phyloP scores from a whole-genome alignment of 305 asterid species.

The Solanum hybrid region DNA sequence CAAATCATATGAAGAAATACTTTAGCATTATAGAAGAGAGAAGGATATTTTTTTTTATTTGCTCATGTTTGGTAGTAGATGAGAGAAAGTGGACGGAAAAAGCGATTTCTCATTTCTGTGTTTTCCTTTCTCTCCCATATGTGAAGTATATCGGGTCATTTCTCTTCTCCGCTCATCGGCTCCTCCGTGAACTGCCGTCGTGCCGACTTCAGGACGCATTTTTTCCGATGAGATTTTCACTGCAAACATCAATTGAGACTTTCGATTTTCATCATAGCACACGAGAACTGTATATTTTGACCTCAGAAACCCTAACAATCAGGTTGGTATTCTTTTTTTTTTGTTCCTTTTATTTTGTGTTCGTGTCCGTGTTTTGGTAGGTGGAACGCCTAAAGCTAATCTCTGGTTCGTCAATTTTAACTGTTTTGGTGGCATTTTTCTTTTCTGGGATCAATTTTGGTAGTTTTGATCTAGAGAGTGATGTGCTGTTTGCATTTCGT shows the following conservation, averaged over 20 bases:
- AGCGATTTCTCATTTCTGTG: not conserved
- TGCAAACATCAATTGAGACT: not conserved
- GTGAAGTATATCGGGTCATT: not conserved
- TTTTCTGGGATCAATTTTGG: not conserved
- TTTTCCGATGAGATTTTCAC: not conserved
- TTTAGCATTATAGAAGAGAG: not conserved
- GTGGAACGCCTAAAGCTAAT: not conserved
- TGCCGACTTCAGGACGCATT: not conserved
- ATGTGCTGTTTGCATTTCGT: not conserved
- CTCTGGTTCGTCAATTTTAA: not conserved
- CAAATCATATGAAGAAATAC: not conserved
- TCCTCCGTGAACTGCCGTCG: not conserved
- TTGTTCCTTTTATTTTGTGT: not conserved
- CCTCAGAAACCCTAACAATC: conserved; percentile 5
- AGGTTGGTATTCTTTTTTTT: not conserved
- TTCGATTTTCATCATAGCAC: not conserved
- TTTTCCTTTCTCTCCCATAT: not conserved
- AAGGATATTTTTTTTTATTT: not conserved
- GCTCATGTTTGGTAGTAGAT: conserved; percentile 9
- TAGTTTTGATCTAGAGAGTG: not conserved
- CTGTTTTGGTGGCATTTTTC: not conserved
- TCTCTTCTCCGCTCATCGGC: not conserved
- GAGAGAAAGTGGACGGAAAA: conserved; percentile 9
- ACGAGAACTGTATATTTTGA: not conserved
- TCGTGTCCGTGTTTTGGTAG: not conserved